Conservation (phyloP, 1,139 yeast species). For the Geotrichum phurueaensis region DNA sequence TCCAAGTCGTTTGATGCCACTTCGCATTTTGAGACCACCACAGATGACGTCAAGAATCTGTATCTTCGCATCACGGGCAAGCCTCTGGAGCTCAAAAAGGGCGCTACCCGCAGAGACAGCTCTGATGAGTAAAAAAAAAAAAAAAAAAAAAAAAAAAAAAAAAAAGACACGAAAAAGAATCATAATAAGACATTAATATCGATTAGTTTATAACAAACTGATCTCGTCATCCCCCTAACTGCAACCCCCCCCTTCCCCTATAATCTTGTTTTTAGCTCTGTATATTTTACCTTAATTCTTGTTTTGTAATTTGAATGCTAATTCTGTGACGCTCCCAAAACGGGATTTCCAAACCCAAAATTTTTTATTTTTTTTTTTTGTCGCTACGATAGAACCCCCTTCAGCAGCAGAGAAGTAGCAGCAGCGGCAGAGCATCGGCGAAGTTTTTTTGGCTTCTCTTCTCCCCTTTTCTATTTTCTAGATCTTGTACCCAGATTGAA, state of each 20-base stretch:
- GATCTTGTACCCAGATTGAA: not conserved
- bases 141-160: not conserved
- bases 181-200: not conserved
- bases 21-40: slow-evolving; percentile 91
- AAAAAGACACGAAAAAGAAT: not conserved
- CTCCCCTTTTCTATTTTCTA: not conserved
- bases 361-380: not conserved
- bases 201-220: no score
- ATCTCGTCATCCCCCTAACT: no score
- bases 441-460: not conserved
- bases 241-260: not conserved
- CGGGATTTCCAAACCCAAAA: not conserved
- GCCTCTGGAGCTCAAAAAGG: slow-evolving; percentile 79
- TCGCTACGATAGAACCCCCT: not conserved
- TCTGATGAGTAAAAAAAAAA: not conserved
- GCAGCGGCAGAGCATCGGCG: not conserved
- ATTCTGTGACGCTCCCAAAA: not conserved
- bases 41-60: slow-evolving; percentile 93
- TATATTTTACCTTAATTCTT: not conserved
- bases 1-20: slow-evolving; percentile 90
- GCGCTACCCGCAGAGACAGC: slow-evolving; percentile 42
- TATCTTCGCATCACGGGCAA: slow-evolving; percentile 88
- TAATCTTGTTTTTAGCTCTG: not conserved
- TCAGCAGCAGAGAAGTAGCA: not conserved
- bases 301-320: not conserved